Percentiles rank a stretch among this genome's conserved stretches.
phyloP scores from a whole-genome alignment of 1,284 basidiomycete species.

The Malassezia pachydermatis region DNA sequence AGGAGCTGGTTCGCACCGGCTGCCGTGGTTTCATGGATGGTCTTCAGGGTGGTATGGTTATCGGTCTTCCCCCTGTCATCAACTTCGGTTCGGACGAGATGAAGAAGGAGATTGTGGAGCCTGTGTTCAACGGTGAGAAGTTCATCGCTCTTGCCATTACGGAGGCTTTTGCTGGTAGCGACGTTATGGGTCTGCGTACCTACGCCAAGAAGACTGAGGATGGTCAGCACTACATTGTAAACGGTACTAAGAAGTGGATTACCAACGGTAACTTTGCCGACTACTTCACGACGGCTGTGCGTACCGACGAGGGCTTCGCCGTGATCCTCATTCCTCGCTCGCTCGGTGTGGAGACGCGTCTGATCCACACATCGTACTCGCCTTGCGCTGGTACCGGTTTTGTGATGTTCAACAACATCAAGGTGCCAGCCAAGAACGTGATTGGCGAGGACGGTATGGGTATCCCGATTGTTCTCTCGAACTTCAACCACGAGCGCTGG shows the following conservation, averaged over 20 bases:
- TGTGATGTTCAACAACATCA: constrained; percentile 76
- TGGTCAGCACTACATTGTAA: constrained; percentile 55
- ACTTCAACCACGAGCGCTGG: constrained; percentile 52
- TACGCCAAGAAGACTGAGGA: constrained; percentile 72
- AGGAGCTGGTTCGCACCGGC: constrained; percentile 69
- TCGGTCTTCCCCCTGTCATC: constrained; percentile 53
- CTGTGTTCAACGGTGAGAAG: constrained; percentile 70
- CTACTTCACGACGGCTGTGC: constrained; percentile 52
- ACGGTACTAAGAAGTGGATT: constrained; percentile 62
- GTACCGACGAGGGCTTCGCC: constrained; percentile 64
- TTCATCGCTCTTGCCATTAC: constrained; percentile 72
- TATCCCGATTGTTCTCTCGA: constrained; percentile 60
- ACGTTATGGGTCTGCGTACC: constrained; percentile 60
- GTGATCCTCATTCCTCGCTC: constrained; percentile 61
- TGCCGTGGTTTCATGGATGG: constrained; percentile 55
- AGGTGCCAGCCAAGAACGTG: constrained; percentile 73
- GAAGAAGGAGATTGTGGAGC: constrained; percentile 66
- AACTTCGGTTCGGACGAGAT: constrained; percentile 72
- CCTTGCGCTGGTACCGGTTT: constrained; percentile 59
- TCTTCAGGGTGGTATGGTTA: constrained; percentile 50
- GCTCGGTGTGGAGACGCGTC: constrained; percentile 62
- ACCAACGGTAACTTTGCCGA: constrained; percentile 63
- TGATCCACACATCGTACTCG: constrained; percentile 57
- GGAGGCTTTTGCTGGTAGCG: constrained; percentile 84
- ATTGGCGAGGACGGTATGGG: constrained; percentile 73